Evolutionary conservation across 2,329 filamentous ascomycete genomes (phyloP).

Genomic region (Aspergillus viridinutans): DNA sequence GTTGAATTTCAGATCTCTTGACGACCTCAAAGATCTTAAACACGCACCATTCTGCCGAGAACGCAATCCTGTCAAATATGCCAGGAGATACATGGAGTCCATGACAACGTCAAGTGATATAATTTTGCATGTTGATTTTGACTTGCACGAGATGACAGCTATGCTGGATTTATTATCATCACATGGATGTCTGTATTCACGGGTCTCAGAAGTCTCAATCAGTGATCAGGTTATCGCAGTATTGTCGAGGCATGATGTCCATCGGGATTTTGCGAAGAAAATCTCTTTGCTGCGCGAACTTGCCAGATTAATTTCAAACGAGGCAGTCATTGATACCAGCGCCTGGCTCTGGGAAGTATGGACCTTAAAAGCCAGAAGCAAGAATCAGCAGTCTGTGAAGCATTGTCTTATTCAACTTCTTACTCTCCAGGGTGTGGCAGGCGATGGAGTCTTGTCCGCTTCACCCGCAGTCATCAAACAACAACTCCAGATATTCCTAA

Average conservation of each 20-base stretch:
- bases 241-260: constrained; percentile 5
- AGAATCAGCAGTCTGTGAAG: background rate
- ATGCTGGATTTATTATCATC: constrained; percentile 15
- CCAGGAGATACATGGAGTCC: background rate
- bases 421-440: background rate
- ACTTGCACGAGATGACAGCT: constrained; percentile 17
- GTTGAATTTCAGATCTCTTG: constrained; percentile 6
- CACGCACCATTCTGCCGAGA: constrained; percentile 11
- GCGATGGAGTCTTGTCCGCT: background rate
- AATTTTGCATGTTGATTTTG: constrained; percentile 26
- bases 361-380: background rate
- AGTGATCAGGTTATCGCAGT: constrained; percentile 18
- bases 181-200: constrained; percentile 5
- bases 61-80: constrained; percentile 10
- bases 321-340: constrained; percentile 6
- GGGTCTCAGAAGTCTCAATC: constrained; percentile 14
- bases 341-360: constrained; percentile 5
- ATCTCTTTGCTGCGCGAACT: constrained; percentile 11
- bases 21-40: constrained; percentile 8
- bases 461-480: background rate
- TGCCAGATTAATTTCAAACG: constrained; percentile 1
- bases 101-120: background rate
- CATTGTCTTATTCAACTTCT: background rate
- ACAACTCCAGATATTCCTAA: constrained; percentile 4
- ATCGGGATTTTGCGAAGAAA: constrained; percentile 1